phyloP scores from a whole-genome alignment of 2,329 filamentous ascomycete species.

The Fusarium virguliforme region DNA sequence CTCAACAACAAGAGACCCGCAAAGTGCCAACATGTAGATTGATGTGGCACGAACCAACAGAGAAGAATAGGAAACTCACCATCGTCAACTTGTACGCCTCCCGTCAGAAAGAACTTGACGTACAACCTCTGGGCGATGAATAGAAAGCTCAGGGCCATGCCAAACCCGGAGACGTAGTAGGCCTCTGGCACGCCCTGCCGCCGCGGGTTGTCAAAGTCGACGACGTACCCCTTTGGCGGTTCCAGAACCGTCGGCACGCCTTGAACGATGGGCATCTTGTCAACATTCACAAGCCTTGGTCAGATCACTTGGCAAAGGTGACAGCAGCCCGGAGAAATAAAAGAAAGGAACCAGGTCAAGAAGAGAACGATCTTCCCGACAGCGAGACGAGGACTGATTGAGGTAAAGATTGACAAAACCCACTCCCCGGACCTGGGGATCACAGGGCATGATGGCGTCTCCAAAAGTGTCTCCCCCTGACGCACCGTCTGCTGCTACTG shows the following conservation, averaged over 20 bases:
- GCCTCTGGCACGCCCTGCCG: slow-evolving; percentile 43
- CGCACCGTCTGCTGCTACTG: neutral
- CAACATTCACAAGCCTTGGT: neutral
- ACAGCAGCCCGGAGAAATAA: neutral
- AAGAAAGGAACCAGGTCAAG: neutral
- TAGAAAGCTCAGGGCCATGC: slow-evolving; percentile 40
- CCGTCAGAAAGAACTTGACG: slow-evolving; percentile 45
- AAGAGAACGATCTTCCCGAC: neutral
- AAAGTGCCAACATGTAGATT: slow-evolving; percentile 1
- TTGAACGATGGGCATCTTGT: slow-evolving; percentile 40
- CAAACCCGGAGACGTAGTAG: slow-evolving; percentile 46
- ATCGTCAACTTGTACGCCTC: slow-evolving; percentile 50
- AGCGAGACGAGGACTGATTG: slow-evolving; percentile 15
- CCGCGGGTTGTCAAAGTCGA: slow-evolving; percentile 55
- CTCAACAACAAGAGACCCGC: slow-evolving; percentile 9
- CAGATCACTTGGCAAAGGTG: slow-evolving; percentile 2
- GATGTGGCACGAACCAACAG: slow-evolving; percentile 8
- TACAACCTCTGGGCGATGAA: slow-evolving; percentile 51
- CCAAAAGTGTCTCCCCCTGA: neutral
- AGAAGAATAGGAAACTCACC: slow-evolving; percentile 34
- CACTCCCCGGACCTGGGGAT: neutral
- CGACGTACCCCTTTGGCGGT: slow-evolving; percentile 54
- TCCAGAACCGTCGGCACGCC: slow-evolving; percentile 37
- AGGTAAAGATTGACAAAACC: slow-evolving; percentile 16
- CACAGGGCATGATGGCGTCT: neutral